Conservation (phyloP, 73 alveolate genomes). For the Paramecium caudatum region DNA sequence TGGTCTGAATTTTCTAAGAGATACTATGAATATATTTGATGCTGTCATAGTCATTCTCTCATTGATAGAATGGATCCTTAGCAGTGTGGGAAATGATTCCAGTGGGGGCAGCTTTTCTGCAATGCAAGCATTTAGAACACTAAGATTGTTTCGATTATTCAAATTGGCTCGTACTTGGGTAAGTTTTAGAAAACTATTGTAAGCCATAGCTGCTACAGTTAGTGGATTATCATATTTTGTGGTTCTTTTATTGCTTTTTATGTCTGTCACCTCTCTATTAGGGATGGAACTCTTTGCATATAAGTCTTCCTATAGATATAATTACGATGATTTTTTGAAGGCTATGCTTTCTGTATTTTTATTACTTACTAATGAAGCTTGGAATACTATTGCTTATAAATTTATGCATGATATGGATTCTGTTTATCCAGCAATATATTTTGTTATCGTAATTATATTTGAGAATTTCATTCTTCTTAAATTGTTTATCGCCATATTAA, state of each 20-base stretch:
- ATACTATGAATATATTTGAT: conserved; percentile 78
- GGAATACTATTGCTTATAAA: conserved; percentile 76
- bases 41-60: conserved; percentile 68
- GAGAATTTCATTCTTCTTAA: conserved; percentile 78
- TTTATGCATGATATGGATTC: conserved; percentile 70
- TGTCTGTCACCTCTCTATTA: conserved; percentile 77
- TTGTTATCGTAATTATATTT: conserved; percentile 69
- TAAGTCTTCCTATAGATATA: conserved; percentile 67
- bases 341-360: conserved; percentile 75
- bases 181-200: conserved; percentile 72
- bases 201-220: conserved; percentile 70
- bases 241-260: conserved; percentile 75
- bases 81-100: conserved; percentile 1
- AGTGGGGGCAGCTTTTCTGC: conserved; percentile 70
- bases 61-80: conserved; percentile 68
- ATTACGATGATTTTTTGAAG: conserved; percentile 72
- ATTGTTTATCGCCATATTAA: conserved; percentile 78
- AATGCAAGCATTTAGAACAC: conserved; percentile 77
- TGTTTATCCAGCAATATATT: conserved; percentile 64
- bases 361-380: conserved; percentile 75
- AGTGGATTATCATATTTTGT: conserved; percentile 75
- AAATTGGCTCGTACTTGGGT: conserved; percentile 80
- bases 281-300: conserved; percentile 86
- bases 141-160: conserved; percentile 78
- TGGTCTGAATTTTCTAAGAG: conserved; percentile 68